Conservation (phyloP, 2,329 filamentous ascomycete genomes). For the Colletotrichum sp. region DNA sequence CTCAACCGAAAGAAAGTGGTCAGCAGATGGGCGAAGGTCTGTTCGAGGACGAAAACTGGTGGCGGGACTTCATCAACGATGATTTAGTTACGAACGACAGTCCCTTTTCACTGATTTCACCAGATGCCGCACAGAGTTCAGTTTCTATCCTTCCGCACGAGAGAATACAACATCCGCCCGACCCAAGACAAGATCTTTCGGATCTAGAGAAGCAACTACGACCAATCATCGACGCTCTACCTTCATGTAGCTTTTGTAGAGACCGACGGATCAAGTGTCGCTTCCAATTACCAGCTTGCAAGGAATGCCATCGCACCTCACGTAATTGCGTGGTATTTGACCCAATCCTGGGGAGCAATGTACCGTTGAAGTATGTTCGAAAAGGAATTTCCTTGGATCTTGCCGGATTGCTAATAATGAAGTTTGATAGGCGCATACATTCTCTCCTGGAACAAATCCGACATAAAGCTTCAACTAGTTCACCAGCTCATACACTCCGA, state of each 20-base stretch:
- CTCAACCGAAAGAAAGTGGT: background rate
- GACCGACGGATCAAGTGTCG: background rate
- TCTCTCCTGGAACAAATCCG: background rate
- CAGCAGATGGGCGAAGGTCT: background rate
- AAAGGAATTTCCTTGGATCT: background rate
- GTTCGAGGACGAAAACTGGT: background rate
- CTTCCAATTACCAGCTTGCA: background rate
- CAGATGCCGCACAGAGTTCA: background rate
- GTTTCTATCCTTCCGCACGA: background rate
- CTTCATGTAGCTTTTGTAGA: background rate
- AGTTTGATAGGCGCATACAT: background rate
- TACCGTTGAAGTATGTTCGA: background rate
- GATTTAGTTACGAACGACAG: background rate
- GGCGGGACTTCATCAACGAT: background rate
- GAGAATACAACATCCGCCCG: background rate
- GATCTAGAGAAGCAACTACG: background rate
- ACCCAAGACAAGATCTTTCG: background rate
- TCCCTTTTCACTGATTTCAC: background rate
- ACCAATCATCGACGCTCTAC: background rate
- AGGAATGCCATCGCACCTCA: background rate
- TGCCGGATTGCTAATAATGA: background rate
- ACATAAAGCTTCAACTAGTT: background rate
- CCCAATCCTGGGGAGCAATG: background rate
- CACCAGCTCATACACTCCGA: background rate
- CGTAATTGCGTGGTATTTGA: background rate